Conservation (phyloP, 129 eudicot genomes). For the Pulicaria dysenterica region DNA sequence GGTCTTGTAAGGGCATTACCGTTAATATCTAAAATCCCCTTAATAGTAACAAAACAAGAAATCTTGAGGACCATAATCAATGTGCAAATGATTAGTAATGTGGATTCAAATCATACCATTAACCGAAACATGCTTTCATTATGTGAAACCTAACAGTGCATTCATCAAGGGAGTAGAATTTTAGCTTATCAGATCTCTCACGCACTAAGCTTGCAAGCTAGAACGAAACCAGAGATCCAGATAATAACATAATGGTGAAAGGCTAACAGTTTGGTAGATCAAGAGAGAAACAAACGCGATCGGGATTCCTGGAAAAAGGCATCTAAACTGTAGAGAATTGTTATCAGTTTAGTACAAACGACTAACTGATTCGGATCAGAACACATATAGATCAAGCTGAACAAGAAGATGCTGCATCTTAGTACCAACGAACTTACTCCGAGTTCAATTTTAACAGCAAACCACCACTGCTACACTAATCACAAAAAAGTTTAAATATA, state of each 20-base stretch:
- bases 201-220: conserved; percentile 8
- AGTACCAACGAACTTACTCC: background rate
- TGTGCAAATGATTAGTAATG: background rate
- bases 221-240: conserved; percentile 29
- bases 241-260: conserved; percentile 7
- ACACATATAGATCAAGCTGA: conserved; percentile 23
- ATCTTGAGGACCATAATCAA: conserved; percentile 10
- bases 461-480: conserved; percentile 15
- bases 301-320: background rate
- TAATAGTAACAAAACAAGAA: background rate
- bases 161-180: background rate
- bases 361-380: conserved; percentile 13
- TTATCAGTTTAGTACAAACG: background rate
- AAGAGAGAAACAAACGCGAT: background rate
- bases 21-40: conserved; percentile 4
- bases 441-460: conserved; percentile 5
- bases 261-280: conserved; percentile 15
- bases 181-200: background rate
- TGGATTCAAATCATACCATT: conserved; percentile 5
- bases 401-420: background rate
- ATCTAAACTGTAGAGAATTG: conserved; percentile 9
- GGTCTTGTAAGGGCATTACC: background rate
- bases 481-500: background rate
- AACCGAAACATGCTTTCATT: conserved; percentile 1
- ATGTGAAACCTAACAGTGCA: background rate